Conservation (phyloP, 257 asterid species). For the Scutellaria minor region DNA sequence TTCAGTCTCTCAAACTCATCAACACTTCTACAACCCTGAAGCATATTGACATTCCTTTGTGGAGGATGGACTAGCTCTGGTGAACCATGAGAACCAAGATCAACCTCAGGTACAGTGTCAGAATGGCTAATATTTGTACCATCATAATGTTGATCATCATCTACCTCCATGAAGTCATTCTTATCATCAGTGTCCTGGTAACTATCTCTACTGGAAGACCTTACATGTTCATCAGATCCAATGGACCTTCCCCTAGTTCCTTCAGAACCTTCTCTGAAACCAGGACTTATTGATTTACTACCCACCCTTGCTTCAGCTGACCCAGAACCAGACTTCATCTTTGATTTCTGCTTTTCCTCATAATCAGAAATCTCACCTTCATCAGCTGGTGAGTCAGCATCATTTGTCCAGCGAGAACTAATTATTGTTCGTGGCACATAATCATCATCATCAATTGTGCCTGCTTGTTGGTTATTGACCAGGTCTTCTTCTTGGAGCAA, state of each 20-base stretch:
- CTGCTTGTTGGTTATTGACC: constrained; percentile 35
- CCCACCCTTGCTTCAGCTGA: constrained; percentile 44
- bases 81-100: constrained; percentile 47
- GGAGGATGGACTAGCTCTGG: constrained; percentile 58
- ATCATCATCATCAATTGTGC: constrained; percentile 50
- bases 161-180: constrained; percentile 54
- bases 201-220: constrained; percentile 76
- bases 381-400: constrained; percentile 70
- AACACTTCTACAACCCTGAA: constrained; percentile 88
- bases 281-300: constrained; percentile 59
- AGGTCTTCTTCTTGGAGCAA: constrained; percentile 40
- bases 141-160: constrained; percentile 45
- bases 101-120: constrained; percentile 61
- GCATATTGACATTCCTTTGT: constrained; percentile 79
- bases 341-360: constrained; percentile 45
- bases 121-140: constrained; percentile 52
- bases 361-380: constrained; percentile 74
- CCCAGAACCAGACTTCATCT: constrained; percentile 48
- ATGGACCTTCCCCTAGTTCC: constrained; percentile 54
- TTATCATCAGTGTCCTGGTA: constrained; percentile 44
- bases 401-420: constrained; percentile 87
- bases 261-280: constrained; percentile 56
- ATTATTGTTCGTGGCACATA: constrained; percentile 56
- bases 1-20: constrained; percentile 84
- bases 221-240: constrained; percentile 58